These are phyloP conservation scores for Phytophthora sojae DNA, from an alignment of 352 stramenopile species.

Conservation along the genomic window DNA sequence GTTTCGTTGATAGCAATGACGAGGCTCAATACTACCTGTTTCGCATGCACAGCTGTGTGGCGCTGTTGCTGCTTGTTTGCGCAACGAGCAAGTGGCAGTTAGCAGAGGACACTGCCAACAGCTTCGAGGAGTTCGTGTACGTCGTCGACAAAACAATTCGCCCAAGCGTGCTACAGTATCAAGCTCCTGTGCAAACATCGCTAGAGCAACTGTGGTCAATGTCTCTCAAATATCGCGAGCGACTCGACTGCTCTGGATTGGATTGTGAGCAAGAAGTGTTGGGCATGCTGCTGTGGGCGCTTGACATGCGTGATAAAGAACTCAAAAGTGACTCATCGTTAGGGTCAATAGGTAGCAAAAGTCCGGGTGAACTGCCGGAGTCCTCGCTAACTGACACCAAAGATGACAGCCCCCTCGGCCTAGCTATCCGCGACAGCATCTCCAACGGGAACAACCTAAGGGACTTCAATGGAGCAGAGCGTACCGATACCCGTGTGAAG, in stretches of 20 bases:
- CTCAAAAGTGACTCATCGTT: not conserved
- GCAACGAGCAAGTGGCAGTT: slow-evolving; percentile 49
- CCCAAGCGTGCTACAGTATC: slow-evolving; percentile 28
- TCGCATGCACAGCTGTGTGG: slow-evolving; percentile 41
- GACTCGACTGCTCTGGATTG: slow-evolving; percentile 38
- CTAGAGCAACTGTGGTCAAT: slow-evolving; percentile 36
- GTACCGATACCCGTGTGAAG: not conserved
- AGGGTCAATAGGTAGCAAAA: not conserved
- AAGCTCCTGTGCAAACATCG: slow-evolving; percentile 21
- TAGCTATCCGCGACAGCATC: slow-evolving; percentile 20
- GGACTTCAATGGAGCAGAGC: not conserved
- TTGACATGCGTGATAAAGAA: slow-evolving; percentile 31
- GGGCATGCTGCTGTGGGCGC: slow-evolving; percentile 35
- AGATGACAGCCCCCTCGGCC: slow-evolving; percentile 21
- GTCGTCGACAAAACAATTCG: slow-evolving; percentile 53
- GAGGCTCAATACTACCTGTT: slow-evolving; percentile 35
- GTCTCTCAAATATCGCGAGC: slow-evolving; percentile 32
- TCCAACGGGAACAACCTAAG: not conserved
- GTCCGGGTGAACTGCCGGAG: not conserved
- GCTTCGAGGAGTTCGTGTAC: slow-evolving; percentile 59
- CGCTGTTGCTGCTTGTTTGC: slow-evolving; percentile 44
- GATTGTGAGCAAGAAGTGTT: slow-evolving; percentile 29
- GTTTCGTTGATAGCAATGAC: slow-evolving; percentile 42
- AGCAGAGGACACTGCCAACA: slow-evolving; percentile 27
- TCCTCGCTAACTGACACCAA: slow-evolving; percentile 11